Base-by-base conservation (phyloP, 176 grass and related monocot species). In the Melocanna baccifera region DNA sequence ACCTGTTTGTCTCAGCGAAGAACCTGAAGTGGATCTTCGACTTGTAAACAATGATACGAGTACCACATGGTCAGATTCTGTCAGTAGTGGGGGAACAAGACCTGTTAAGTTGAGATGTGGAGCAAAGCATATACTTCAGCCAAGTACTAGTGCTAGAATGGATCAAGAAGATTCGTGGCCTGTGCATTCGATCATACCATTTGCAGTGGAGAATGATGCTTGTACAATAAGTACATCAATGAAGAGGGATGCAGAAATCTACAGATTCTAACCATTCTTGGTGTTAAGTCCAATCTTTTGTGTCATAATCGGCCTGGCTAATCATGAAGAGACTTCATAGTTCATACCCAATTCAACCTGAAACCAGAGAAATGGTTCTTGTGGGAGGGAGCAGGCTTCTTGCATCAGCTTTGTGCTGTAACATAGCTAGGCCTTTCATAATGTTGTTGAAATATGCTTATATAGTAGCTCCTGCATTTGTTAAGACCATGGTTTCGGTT, bases 21-120 rank as follows among this genome's bases (percentile, higher is more conserved):
- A 41, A 20, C 40, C 43, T 86, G 82, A 72, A 64, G 47, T 42
- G 22, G 79, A 85, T 51, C 40, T 76, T 72, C 78, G 32, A 29
- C 69, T 23, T 62, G 47, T 62, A 20, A 76, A 67, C 63, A 34
- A 58, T 67, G 73, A 69, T 23, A 64, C 32, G 10, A 55, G 32
- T 28, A 18, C 55, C 30, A 15, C 73, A 25, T 80, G 66, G 67
- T 71, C 73, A 30, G 76, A 51, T 37, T 58, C 80, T 69, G 63
- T 37, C 13, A 69, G 47, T 69, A 51, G 19, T 4, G 41, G 18
- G 58, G 75, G 81, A 81, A 11, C 85, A 59, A 73, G 78, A 36
- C 92, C 89, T 83, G 69, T 92, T 30, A 85, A 90, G 81, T 55
- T 92, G 67, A 90, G 78, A 69, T 64, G 87, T 68, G 90, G 87